Conservation (phyloP, 2,329 filamentous ascomycete species). For the Stagonosporopsis cucurbitacearum region DNA sequence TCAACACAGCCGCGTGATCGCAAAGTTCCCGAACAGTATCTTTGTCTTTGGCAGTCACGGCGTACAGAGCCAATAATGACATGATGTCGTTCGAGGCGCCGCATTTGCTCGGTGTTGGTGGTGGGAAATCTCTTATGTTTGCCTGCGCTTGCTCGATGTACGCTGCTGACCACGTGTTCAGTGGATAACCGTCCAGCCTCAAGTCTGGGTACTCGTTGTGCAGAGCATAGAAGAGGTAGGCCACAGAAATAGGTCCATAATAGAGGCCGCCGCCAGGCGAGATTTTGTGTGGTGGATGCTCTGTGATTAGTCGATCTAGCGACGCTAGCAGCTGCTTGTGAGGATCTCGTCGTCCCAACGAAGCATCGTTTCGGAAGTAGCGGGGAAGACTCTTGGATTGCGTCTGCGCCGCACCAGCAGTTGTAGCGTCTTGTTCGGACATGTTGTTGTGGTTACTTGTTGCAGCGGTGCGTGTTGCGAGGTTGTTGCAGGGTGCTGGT, state of each 20-base stretch:
- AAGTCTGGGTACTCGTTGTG: slow-evolving; percentile 58
- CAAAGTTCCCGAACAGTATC: slow-evolving; percentile 59
- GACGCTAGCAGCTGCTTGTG: slow-evolving; percentile 60
- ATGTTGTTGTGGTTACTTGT: slow-evolving; percentile 21
- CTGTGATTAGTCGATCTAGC: slow-evolving; percentile 56
- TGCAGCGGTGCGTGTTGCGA: not conserved
- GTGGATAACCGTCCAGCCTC: slow-evolving; percentile 53
- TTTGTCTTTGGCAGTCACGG: slow-evolving; percentile 57
- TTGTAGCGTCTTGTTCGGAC: slow-evolving; percentile 33
- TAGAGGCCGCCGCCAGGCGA: slow-evolving; percentile 58
- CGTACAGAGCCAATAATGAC: slow-evolving; percentile 57
- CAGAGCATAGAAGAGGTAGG: slow-evolving; percentile 58
- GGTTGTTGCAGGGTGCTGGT: not conserved
- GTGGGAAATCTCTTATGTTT: slow-evolving; percentile 57
- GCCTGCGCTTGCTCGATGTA: slow-evolving; percentile 59
- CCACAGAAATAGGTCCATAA: slow-evolving; percentile 58
- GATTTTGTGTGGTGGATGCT: slow-evolving; percentile 55
- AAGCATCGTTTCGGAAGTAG: slow-evolving; percentile 52
- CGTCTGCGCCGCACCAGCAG: slow-evolving; percentile 25
- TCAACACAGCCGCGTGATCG: slow-evolving; percentile 57
- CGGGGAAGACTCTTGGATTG: slow-evolving; percentile 44
- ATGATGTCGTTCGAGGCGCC: slow-evolving; percentile 60
- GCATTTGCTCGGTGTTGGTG: slow-evolving; percentile 55
- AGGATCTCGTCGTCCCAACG: slow-evolving; percentile 50
- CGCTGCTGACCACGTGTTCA: slow-evolving; percentile 58